Evolutionary conservation across 2,329 filamentous ascomycete genomes (phyloP).

Genomic region (Davidsoniella eucalypti): DNA sequence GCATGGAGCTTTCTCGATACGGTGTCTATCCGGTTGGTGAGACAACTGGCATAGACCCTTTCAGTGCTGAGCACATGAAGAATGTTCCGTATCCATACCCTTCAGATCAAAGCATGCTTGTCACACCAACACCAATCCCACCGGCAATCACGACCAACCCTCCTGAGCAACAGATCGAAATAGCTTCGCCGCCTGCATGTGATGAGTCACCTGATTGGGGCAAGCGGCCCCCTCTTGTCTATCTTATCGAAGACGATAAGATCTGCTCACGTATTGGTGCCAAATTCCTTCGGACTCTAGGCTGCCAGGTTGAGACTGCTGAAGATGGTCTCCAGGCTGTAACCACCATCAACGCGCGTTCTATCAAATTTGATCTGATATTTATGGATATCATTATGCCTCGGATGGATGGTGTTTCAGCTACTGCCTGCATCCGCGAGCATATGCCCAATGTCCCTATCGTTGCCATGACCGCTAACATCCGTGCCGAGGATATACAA

Average conservation of each 20-base stretch:
- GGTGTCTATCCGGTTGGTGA: slow-evolving; percentile 85
- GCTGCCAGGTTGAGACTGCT: slow-evolving; percentile 50
- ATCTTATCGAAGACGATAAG: slow-evolving; percentile 74
- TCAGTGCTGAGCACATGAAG: slow-evolving; percentile 84
- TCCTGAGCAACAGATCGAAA: not conserved
- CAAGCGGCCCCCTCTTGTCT: slow-evolving; percentile 53
- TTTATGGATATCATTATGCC: slow-evolving; percentile 98
- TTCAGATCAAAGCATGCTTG: slow-evolving; percentile 16
- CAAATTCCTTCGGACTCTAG: slow-evolving; percentile 49
- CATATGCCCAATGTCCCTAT: slow-evolving; percentile 71
- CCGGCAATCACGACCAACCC: not conserved
- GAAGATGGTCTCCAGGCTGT: slow-evolving; percentile 87
- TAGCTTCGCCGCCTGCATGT: not conserved
- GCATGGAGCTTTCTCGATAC: slow-evolving; percentile 38
- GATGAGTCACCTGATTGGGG: slow-evolving; percentile 32
- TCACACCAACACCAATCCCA: not conserved
- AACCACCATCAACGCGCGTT: slow-evolving; percentile 51
- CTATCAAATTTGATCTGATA: slow-evolving; percentile 46
- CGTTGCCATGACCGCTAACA: slow-evolving; percentile 98
- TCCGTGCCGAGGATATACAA: slow-evolving; percentile 86
- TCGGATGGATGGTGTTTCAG: slow-evolving; percentile 83
- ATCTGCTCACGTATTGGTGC: slow-evolving; percentile 51
- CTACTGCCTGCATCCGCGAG: slow-evolving; percentile 82
- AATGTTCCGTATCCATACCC: slow-evolving; percentile 70
- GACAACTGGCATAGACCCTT: slow-evolving; percentile 83